phyloP scores from a whole-genome alignment of 2,329 filamentous ascomycete species.

The Apiospora marii region DNA sequence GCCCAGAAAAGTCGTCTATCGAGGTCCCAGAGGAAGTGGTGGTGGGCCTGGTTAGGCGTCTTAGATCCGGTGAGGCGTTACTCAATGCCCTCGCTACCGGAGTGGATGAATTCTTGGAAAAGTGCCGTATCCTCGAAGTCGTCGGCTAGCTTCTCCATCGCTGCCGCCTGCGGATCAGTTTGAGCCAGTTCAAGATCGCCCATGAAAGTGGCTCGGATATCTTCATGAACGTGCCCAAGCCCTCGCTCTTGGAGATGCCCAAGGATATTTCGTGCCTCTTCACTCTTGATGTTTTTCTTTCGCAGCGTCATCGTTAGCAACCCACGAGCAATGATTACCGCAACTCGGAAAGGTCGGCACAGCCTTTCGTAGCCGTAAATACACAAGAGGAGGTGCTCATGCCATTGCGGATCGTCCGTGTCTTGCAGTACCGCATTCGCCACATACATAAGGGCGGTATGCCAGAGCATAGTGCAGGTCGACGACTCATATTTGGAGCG shows the following conservation, averaged over 20 bases:
- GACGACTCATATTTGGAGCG: slow-evolving; percentile 44
- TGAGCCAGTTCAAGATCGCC: slow-evolving; percentile 46
- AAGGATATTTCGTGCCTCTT: slow-evolving; percentile 42
- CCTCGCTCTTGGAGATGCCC: slow-evolving; percentile 38
- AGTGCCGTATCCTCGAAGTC: slow-evolving; percentile 44
- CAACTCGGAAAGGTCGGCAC: slow-evolving; percentile 45
- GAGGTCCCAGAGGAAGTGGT: too few relatives aligned
- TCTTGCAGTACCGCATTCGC: slow-evolving; percentile 46
- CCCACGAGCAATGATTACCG: slow-evolving; percentile 43
- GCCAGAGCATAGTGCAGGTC: slow-evolving; percentile 48
- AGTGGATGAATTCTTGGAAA: slow-evolving; percentile 40
- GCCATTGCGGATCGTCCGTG: slow-evolving; percentile 39
- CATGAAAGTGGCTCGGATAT: slow-evolving; percentile 47
- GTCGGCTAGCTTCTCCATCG: slow-evolving; percentile 42
- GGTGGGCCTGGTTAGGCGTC: too few relatives aligned
- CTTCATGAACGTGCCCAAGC: slow-evolving; percentile 29
- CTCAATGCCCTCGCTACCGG: not conserved
- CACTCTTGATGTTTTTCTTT: slow-evolving; percentile 41
- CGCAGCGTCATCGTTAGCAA: slow-evolving; percentile 47
- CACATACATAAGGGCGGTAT: slow-evolving; percentile 49
- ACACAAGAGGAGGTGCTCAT: slow-evolving; percentile 49
- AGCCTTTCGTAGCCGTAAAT: slow-evolving; percentile 48
- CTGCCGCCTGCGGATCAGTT: slow-evolving; percentile 43
- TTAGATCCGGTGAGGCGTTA: too few relatives aligned
- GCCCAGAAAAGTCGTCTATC: too few relatives aligned